Evolutionary conservation across 371 early-diverging fungal species (phyloP).

Genomic region (Aphelidium insulamus): DNA sequence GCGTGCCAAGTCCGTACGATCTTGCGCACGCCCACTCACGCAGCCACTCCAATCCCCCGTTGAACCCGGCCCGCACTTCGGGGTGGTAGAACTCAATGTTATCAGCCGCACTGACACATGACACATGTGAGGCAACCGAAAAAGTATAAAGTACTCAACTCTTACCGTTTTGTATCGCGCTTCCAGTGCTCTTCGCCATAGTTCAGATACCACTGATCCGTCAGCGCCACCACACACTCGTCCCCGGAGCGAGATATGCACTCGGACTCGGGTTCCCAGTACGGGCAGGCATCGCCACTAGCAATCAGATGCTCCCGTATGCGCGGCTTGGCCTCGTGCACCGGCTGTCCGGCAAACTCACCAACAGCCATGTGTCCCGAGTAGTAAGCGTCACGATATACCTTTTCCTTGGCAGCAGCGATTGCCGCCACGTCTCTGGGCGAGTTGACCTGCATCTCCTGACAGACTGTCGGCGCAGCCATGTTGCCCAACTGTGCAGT

Average conservation of each 20-base stretch:
- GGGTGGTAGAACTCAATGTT: constrained; percentile 55
- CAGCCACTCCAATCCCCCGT: constrained; percentile 85
- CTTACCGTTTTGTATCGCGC: constrained; percentile 46
- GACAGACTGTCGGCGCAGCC: constrained; percentile 57
- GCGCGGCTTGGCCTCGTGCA: constrained; percentile 76
- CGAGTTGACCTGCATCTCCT: constrained; percentile 75
- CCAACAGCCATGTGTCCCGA: constrained; percentile 72
- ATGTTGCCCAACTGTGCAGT: constrained; percentile 71
- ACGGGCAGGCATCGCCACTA: constrained; percentile 50
- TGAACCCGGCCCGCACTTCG: constrained; percentile 79
- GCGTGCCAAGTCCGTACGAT: constrained; percentile 91
- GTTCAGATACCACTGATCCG: constrained; percentile 99
- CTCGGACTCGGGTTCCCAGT: constrained; percentile 89
- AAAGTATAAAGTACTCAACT: too few species aligned
- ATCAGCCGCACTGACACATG: too few species aligned
- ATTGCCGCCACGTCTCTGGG: constrained; percentile 82
- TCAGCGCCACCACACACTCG: constrained; percentile 93
- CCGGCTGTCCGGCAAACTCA: constrained; percentile 50
- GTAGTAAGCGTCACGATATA: constrained; percentile 96
- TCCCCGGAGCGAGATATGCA: constrained; percentile 94
- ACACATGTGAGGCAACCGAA: too few species aligned
- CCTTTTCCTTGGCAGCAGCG: constrained; percentile 78
- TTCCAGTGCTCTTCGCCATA: constrained; percentile 93
- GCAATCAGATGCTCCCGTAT: constrained; percentile 54
- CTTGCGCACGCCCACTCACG: constrained; percentile 98